Conservation (phyloP, 1,139 yeast genomes). For the Pichia sp. region DNA sequence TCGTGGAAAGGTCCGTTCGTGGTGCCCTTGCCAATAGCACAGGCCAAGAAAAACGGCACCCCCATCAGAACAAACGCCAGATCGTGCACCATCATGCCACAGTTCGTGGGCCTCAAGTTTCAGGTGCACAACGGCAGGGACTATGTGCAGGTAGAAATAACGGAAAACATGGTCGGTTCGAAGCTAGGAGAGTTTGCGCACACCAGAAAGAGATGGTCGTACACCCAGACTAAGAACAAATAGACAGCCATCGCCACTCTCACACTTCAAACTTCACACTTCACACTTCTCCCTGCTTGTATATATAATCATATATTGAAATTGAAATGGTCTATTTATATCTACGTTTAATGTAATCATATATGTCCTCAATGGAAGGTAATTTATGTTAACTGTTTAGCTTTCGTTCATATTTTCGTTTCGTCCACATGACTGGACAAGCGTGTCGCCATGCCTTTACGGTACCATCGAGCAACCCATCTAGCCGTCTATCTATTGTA, state of each 20-base stretch:
- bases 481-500: conserved; percentile 5
- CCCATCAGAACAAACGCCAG: conserved; percentile 95
- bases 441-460: not conserved
- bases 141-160: conserved; percentile 80
- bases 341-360: conserved; percentile 6
- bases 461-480: not conserved
- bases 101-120: conserved; percentile 88
- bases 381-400: not conserved
- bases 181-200: conserved; percentile 95
- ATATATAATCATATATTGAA: conserved; percentile 7
- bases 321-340: too few relatives aligned
- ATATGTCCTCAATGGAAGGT: not conserved
- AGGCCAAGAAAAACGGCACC: conserved; percentile 73
- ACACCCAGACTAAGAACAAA: conserved; percentile 66
- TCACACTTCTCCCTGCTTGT: conserved; percentile 9
- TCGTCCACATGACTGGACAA: not conserved
- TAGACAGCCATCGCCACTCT: conserved; percentile 13
- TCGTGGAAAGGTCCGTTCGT: conserved; percentile 92
- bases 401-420: not conserved
- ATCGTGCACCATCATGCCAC: conserved; percentile 89
- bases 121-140: conserved; percentile 96
- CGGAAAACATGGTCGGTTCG: conserved; percentile 97
- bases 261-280: not conserved
- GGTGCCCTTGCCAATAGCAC: conserved; percentile 86
- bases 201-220: conserved; percentile 81